These are phyloP conservation scores for Hemisphaericaspora lyxosophila DNA, from an alignment of 1,139 yeast genomes.

Conservation along the genomic window DNA sequence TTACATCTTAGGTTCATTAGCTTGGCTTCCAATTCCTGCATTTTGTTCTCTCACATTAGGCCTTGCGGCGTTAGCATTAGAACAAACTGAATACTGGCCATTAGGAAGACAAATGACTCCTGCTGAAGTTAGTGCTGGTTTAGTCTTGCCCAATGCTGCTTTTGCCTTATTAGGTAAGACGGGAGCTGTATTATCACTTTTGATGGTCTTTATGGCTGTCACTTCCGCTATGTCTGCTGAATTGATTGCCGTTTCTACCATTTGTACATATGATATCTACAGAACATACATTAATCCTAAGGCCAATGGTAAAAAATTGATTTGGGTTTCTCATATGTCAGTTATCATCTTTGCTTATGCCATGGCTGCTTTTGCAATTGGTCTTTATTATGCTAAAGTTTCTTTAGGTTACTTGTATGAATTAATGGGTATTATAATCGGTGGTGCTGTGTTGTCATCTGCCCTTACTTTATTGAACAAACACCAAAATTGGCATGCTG, in stretches of 20 bases:
- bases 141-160: slow-evolving; percentile 85
- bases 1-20: slow-evolving; percentile 82
- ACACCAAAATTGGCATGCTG: slow-evolving; percentile 63
- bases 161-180: slow-evolving; percentile 80
- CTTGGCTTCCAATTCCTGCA: slow-evolving; percentile 91
- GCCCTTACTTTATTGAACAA: slow-evolving; percentile 69
- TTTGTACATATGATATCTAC: slow-evolving; percentile 82
- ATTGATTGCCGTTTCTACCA: slow-evolving; percentile 81
- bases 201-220: slow-evolving; percentile 80
- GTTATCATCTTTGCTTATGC: slow-evolving; percentile 65
- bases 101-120: slow-evolving; percentile 65
- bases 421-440: slow-evolving; percentile 83
- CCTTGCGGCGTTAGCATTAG: slow-evolving; percentile 71
- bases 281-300: slow-evolving; percentile 74
- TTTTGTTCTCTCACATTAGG: slow-evolving; percentile 83
- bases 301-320: slow-evolving; percentile 71
- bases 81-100: slow-evolving; percentile 68
- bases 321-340: slow-evolving; percentile 63
- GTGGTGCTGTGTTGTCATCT: slow-evolving; percentile 82
- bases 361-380: slow-evolving; percentile 82
- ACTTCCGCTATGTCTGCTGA: slow-evolving; percentile 86
- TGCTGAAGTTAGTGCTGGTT: slow-evolving; percentile 74
- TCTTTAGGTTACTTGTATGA: slow-evolving; percentile 86
- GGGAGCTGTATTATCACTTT: slow-evolving; percentile 78
- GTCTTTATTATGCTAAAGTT: slow-evolving; percentile 76